Percentiles rank a stretch among this genome's conserved stretches.
Evolutionary conservation across 495 filamentous ascomycete species (phyloP).

Genomic region (Xylaria intraflava): DNA sequence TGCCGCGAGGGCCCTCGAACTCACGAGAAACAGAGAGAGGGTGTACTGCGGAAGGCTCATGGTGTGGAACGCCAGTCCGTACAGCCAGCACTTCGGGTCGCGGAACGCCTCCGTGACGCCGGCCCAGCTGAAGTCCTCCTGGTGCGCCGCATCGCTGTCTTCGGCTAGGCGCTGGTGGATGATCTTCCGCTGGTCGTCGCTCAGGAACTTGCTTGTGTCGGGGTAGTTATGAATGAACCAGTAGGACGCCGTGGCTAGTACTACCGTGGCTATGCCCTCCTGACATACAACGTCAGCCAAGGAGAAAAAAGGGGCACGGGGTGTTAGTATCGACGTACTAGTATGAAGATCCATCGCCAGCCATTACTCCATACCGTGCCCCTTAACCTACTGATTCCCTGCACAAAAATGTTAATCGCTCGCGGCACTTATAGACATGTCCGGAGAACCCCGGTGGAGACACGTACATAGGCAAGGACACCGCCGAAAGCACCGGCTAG

Average conservation of each 20-base stretch:
- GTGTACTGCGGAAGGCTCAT: slow-evolving; percentile 74
- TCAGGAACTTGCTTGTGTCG: slow-evolving; percentile 59
- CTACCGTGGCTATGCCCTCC: slow-evolving; percentile 64
- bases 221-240: slow-evolving; percentile 72
- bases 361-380: slow-evolving; percentile 59
- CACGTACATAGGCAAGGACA: slow-evolving; percentile 55
- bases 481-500: slow-evolving; percentile 77
- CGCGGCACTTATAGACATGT: background rate
- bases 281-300: slow-evolving; percentile 22
- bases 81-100: slow-evolving; percentile 71
- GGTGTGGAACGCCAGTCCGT: slow-evolving; percentile 66
- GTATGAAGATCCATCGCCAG: slow-evolving; percentile 81
- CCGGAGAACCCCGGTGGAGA: background rate
- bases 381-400: slow-evolving; percentile 53
- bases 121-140: slow-evolving; percentile 60
- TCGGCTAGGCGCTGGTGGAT: slow-evolving; percentile 54
- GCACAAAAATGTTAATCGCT: background rate
- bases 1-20: too few relatives aligned
- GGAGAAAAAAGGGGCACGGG: background rate
- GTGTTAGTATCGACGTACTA: slow-evolving; percentile 43
- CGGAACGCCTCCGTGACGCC: slow-evolving; percentile 57
- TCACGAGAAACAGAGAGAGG: slow-evolving; percentile 65
- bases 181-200: slow-evolving; percentile 53
- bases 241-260: slow-evolving; percentile 56
- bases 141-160: slow-evolving; percentile 53